These are phyloP conservation scores for Stachybotrys echinatus DNA, from an alignment of 2,329 filamentous ascomycete genomes.

Conservation along the genomic window DNA sequence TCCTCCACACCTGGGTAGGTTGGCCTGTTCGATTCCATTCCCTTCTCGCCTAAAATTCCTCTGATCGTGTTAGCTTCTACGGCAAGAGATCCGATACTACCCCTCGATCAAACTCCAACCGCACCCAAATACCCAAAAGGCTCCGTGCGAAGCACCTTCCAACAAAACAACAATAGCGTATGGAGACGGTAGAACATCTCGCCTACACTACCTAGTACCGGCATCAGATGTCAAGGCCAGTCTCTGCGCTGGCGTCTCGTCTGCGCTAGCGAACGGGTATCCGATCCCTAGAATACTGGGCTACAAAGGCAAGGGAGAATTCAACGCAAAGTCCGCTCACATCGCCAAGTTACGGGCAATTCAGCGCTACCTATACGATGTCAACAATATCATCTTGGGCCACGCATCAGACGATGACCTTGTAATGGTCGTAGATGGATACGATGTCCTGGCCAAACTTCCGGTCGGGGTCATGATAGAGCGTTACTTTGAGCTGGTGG, in stretches of 20 bases:
- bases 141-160: background rate
- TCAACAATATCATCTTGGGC: background rate
- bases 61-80: background rate
- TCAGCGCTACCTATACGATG: constrained; percentile 9
- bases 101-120: background rate
- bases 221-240: constrained; percentile 5
- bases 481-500: constrained; percentile 13
- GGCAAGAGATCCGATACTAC: background rate
- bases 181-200: background rate
- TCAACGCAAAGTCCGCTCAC: constrained; percentile 8
- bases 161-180: background rate
- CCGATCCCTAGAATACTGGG: constrained; percentile 8
- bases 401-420: constrained; percentile 10
- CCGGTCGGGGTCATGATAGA: constrained; percentile 14
- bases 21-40: background rate
- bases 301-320: constrained; percentile 10
- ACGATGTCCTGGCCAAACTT: constrained; percentile 16
- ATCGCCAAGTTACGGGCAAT: constrained; percentile 13
- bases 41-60: background rate
- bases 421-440: constrained; percentile 15
- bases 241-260: constrained; percentile 9
- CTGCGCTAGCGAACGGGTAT: constrained; percentile 10
- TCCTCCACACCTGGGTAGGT: background rate
- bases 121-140: background rate
- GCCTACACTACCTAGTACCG: constrained; percentile 9